Conservation (phyloP, 1,284 basidiomycete species). For the Leccinum colubrinum region DNA sequence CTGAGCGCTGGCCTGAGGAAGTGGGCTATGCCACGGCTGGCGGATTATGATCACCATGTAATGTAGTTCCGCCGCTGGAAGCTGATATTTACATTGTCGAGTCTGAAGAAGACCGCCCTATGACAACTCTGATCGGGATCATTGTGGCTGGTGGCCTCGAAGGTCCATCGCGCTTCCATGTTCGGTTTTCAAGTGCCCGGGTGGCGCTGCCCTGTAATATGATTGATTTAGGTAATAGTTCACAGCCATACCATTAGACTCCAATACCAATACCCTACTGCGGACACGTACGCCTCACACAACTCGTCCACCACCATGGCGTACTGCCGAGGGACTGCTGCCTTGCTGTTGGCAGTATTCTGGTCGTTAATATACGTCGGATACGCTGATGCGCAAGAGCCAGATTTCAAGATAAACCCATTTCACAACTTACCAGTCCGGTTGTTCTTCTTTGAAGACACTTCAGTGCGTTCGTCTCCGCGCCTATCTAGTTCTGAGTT, state of each 20-base stretch:
- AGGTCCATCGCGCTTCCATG: no score
- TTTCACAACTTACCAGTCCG: constrained; percentile 79
- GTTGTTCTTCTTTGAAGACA: constrained; percentile 93
- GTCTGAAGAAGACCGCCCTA: no score
- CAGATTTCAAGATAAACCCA: constrained; percentile 41
- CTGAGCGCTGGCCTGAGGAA: no score
- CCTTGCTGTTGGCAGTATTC: constrained; percentile 34
- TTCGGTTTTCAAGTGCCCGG: neutral
- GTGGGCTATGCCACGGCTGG: no score
- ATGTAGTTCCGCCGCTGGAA: no score
- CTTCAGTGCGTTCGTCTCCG: constrained; percentile 51
- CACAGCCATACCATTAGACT: neutral
- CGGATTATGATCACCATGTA: no score
- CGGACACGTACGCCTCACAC: constrained; percentile 13
- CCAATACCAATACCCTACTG: constrained; percentile 3
- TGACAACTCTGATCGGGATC: no score
- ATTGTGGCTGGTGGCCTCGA: no score
- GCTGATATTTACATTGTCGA: no score
- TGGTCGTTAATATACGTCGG: constrained; percentile 27
- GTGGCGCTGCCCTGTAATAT: neutral
- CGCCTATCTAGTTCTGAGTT: neutral
- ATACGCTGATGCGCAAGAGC: constrained; percentile 38
- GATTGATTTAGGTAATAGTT: neutral
- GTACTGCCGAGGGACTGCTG: constrained; percentile 33
- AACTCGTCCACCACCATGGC: constrained; percentile 33